phyloP scores from a whole-genome alignment of 306 rosid species.

The Vigna reflexopilosa region DNA sequence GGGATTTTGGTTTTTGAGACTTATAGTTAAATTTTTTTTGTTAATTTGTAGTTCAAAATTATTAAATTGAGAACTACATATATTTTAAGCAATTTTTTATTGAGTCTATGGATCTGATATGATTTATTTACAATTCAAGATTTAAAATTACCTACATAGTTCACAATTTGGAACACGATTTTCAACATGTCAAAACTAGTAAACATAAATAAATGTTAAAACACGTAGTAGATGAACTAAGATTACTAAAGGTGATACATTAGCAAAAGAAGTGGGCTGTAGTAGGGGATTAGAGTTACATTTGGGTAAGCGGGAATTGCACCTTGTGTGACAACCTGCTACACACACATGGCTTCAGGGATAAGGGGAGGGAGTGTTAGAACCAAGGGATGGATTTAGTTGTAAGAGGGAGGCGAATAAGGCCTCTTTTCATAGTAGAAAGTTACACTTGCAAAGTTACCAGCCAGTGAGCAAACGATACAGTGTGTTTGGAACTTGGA shows the following conservation, averaged over 20 bases:
- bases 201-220: not conserved
- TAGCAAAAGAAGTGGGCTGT: not conserved
- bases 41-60: not conserved
- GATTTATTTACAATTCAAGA: not conserved
- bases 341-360: not conserved
- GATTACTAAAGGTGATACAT: not conserved
- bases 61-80: not conserved
- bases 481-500: not conserved
- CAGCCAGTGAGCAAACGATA: not conserved
- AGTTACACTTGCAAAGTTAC: not conserved
- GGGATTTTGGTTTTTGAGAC: not conserved
- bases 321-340: not conserved
- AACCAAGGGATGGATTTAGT: constrained; percentile 1
- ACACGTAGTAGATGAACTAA: not conserved
- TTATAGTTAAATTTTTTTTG: not conserved
- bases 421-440: not conserved
- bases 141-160: not conserved
- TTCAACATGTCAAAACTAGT: not conserved
- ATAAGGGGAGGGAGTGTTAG: not conserved
- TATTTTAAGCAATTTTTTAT: not conserved
- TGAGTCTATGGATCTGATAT: not conserved
- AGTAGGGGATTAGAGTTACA: not conserved
- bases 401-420: not conserved
- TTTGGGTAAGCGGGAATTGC: not conserved
- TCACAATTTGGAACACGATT: not conserved